Base-by-base conservation (phyloP, 2,329 filamentous ascomycete species). In the Balansia obtecta region DNA sequence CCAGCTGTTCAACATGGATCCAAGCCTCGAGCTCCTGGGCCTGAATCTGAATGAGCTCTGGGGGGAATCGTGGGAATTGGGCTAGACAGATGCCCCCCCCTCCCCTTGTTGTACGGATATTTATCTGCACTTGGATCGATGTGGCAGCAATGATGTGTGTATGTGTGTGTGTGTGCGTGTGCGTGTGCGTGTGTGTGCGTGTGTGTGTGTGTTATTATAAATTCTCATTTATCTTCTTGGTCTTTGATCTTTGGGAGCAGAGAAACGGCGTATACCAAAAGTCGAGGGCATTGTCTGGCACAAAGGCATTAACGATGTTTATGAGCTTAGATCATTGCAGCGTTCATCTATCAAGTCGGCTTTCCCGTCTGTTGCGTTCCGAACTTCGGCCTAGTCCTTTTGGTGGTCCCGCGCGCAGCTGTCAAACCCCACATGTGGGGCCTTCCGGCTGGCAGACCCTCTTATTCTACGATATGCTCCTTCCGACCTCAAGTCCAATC, bases 11-110 rank as follows among this genome's bases (percentile, higher is more conserved):
- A 76, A 76, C 54, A 70, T 75, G 32, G 75, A 78, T 51, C 74
- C 75, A 52, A 77, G 70, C 56, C 68, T 78, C 46, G 75, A 77
- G 57, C 63, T 75, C 42, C 62, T 78, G 46, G 75, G 75, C 3
- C 66, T 75, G 49, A 76, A 77, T 54, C 60, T 79, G 47, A 76
- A 77, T 53, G 75, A 78, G 55, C 65, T 79, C 49, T 79, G 75
- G 75, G 75, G 73, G 40, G 74, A 75, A 54, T 68, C 67, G 49
- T 72, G 69, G 69, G 68, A 71, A 55, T 58, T 69, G 53, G 68
- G 66, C 50, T 68, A 57, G 61, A 27, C 9, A 0, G 40, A n/a
- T n/a, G n/a, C n/a, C n/a, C n/a, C n/a, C n/a, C n/a, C n/a, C n/a
- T n/a, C n/a, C n/a, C n/a, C n/a, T n/a, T n/a, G n/a, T n/a, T n/a